A percentile compares a stretch with the other conserved stretches of the same genome.
These are phyloP conservation scores for Lactuca saligna DNA, from an alignment of 129 eudicot species.

Conservation along the genomic window DNA sequence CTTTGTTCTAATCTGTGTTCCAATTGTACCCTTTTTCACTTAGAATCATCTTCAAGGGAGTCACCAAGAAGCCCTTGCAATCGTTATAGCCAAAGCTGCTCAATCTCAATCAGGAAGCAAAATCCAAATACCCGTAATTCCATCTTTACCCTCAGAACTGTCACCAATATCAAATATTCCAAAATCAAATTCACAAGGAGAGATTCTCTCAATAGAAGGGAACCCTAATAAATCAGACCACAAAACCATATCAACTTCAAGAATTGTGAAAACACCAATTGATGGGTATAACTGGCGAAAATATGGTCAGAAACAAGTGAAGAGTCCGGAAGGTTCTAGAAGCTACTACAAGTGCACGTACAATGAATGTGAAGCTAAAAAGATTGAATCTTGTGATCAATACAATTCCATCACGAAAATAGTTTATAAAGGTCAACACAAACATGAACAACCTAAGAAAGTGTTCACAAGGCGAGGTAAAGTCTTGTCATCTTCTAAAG, in stretches of 20 bases:
- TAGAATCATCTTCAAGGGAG: slow-evolving; percentile 54
- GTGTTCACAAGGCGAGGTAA: slow-evolving; percentile 47
- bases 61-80: slow-evolving; percentile 54
- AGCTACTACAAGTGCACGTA: slow-evolving; percentile 88
- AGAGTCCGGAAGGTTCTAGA: slow-evolving; percentile 81
- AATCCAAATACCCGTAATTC: slow-evolving; percentile 26
- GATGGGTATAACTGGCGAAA: slow-evolving; percentile 96
- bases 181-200: slow-evolving; percentile 41
- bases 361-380: slow-evolving; percentile 71
- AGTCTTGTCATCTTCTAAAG: slow-evolving; percentile 38
- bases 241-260: slow-evolving; percentile 33
- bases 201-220: slow-evolving; percentile 19
- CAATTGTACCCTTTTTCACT: slow-evolving; percentile 16
- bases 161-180: slow-evolving; percentile 34
- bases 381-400: slow-evolving; percentile 70
- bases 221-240: slow-evolving; percentile 26
- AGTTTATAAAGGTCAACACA: slow-evolving; percentile 75
- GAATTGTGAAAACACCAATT: slow-evolving; percentile 41
- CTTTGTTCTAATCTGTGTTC: slow-evolving; percentile 4
- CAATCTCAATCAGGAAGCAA: slow-evolving; percentile 33
- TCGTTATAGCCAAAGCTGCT: slow-evolving; percentile 49
- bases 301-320: slow-evolving; percentile 94
- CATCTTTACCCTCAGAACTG: slow-evolving; percentile 35
- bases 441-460: slow-evolving; percentile 82
- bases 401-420: slow-evolving; percentile 47